Base-by-base conservation (phyloP, 192 early-diverging fungal genomes). In the Funneliformis geosporum region DNA sequence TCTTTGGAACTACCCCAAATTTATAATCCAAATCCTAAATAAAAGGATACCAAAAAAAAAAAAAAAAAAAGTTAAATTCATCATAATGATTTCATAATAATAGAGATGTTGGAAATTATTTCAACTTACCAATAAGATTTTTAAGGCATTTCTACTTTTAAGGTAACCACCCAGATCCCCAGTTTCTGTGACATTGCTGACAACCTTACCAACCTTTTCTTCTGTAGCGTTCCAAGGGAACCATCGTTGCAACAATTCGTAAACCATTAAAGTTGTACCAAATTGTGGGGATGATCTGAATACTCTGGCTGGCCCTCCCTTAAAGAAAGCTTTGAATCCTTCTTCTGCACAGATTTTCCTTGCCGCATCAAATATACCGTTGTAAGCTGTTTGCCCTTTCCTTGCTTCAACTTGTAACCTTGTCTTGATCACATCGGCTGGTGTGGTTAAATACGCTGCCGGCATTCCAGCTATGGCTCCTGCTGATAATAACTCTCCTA, bases 361-460 rank as follows among this genome's bases (percentile, higher is more conserved):
- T 28, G 93, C 91, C 14, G 95, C 95, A 86, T 97, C 96, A 2
- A 87, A 28, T 44, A 99, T 92, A 21, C 97, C 97, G 40, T 83
- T 89, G 83, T 97, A 97, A 4, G 88, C 88, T 7, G 95, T 95
- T 83, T 97, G 93, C 69, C 96, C 96, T 80, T 92, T 91, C 59
- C 91, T 87, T 40, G 96, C 96, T 73, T 95, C 94, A 39, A 97
- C 97, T 85, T 99, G 97, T 44, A 99, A 84, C 73, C 97, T 93
- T 16, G 97, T 99, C 87, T 98, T 98, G 87, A 99, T 97, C 39
- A 99, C 97, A 87, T 99, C 97, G 43, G 96, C 95, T 18, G 97
- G 97, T 0, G 97, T 99, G 43, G 96, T 96, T 43, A 99, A 91
- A 87, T 97, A 99, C 8, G 97, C 96, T 23, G 97, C 97, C 21